Base-by-base conservation (phyloP, 169 alveolate genomes). In the Eimeria sp. region DNA sequence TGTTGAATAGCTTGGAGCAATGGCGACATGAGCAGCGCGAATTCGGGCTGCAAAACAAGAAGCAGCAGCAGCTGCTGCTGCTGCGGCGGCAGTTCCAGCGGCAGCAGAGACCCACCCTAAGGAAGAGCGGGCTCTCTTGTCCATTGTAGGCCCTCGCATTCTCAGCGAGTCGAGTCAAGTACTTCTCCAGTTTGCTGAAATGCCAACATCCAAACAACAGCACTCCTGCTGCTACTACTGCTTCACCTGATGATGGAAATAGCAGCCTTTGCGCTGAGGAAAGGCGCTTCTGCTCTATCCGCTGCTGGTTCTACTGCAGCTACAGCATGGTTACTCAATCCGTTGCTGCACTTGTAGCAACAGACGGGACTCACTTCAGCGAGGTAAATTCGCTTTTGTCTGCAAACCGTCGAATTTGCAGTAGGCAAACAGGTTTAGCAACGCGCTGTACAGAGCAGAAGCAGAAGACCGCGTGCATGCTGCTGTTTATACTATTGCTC, bases 141-240 rank as follows among this genome's bases (percentile, higher is more conserved):
- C 96, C 96, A 61, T 93, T 93, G 63, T 83, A 93, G 4, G 51
- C 47, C 57, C 96, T 93, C 86, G 96, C 96, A 45, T 93, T 93
- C 43, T 78, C 96, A 5, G 94, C 94, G 61, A 93, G 63, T 9
- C 96, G 82, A 6, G 96, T 75, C 57, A 93, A 47, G 27, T 93
- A 80, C 82, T 93, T 93, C 84, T 93, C 96, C 61, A 93, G 70
- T 51, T 93, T 93, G 57, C 96, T 93, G 93, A 3, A 49, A 51
- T 1, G 47, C 54, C 11, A n/a, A 30, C 13, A 54, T 30, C 61
- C 65, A 78, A 22, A 78, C 27, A 30, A 78, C 61, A 25, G 14
- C 43, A 67, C 76, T 67, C 14, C 76, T 27, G 25, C 76, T 67
- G 20, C 75, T 65, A n/a, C 75, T n/a, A 18, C 75, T 65, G 40